Base-by-base conservation (phyloP, 768 basidiomycete species). In the Psilocybe cyanescens region DNA sequence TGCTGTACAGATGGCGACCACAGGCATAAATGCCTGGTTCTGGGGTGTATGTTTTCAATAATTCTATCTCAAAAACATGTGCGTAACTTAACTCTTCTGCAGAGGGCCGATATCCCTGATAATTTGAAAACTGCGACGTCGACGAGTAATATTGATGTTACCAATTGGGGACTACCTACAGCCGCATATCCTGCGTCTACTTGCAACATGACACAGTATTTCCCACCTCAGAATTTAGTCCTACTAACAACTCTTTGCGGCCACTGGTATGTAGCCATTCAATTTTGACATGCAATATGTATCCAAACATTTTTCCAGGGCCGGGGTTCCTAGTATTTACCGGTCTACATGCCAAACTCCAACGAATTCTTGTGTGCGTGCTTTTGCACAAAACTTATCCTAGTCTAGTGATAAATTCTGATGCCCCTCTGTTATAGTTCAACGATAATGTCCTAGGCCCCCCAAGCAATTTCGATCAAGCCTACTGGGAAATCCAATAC, bases 241-340 rank as follows among this genome's bases (percentile, higher is more conserved):
- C 80, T 92, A 28, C 81, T 90, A 45, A 92, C 86, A 17, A 90
- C 89, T 0, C 78, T 90, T 8, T 89, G 88, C 60, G 87, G 87
- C 55, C 62, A 59, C 12, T 79, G 79, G 78, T 78, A 54, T 24
- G 24, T 24, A 49, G 71, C 58, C 14, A 29, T 17, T 53, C 4
- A 11, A 9, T 37, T 31, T n/a, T 14, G 29, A 37, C 37, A 41
- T 51, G 45, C 50, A n/a, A 24, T 12, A 30, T 30, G 6, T 56
- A 24, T 48, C 9, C 39, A 29, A 35, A 30, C 48, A 47, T 9
- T 14, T 35, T 35, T 37, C n/a, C 52, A 77, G 75, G 75, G 83
- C 83, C 8, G 84, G 85, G 4, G 68, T 78, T 4, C 78, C 81
- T 0, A 50, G 65, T 35, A 72, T 81, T 29, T 82, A 86, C 61